phyloP scores from a whole-genome alignment of 2,329 filamentous ascomycete species.

The Fusarium decemcellulare region DNA sequence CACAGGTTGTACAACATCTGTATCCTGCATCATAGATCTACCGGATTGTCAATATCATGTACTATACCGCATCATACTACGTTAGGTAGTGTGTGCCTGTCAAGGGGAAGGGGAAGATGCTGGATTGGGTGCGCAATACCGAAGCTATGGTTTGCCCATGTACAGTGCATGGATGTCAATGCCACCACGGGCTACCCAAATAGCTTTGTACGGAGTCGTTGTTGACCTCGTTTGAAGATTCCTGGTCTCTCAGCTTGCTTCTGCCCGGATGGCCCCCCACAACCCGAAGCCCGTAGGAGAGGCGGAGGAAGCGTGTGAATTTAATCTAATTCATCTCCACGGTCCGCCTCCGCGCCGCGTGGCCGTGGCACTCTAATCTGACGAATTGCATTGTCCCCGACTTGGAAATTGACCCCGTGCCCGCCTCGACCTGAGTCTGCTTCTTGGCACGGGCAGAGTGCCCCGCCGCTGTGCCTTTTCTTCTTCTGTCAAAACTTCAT shows the following conservation, averaged over 20 bases:
- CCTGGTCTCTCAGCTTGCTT: neutral
- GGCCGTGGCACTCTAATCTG: neutral
- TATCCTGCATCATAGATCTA: conserved; percentile 13
- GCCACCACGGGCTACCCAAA: neutral
- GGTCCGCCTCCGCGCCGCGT: neutral
- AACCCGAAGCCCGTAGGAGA: neutral
- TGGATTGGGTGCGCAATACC: neutral
- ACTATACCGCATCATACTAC: neutral
- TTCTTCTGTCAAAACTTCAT: conserved; percentile 18
- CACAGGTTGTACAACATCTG: conserved; percentile 18
- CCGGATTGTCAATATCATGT: neutral
- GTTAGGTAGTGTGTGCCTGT: neutral
- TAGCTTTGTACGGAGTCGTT: neutral
- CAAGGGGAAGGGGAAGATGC: neutral
- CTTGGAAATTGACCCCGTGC: conserved; percentile 37
- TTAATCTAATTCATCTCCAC: neutral
- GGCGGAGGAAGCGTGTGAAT: neutral
- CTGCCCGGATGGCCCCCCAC: neutral
- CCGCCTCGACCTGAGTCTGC: neutral
- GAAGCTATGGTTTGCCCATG: neutral
- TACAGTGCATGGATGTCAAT: neutral
- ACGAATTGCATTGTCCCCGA: neutral
- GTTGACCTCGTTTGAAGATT: too few relatives aligned
- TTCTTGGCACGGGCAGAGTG: conserved; percentile 5
- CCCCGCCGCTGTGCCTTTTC: conserved; percentile 1